Conservation (phyloP, 495 filamentous ascomycete species). For the Platismatia glauca region DNA sequence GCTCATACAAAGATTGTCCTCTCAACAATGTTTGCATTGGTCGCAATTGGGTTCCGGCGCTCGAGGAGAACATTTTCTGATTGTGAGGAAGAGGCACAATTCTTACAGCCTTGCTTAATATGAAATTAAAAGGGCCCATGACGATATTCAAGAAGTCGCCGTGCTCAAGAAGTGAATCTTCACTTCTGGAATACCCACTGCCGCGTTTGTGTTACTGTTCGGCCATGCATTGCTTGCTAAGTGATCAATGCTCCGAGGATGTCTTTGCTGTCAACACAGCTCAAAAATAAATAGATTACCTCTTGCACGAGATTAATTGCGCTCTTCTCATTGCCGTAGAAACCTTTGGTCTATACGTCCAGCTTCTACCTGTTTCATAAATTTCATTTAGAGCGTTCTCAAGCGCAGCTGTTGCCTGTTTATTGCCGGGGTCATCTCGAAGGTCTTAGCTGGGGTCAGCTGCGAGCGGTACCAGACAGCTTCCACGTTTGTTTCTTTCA, state of each 20-base stretch:
- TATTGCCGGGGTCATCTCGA: background rate
- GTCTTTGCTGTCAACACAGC: background rate
- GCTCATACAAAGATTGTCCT: background rate
- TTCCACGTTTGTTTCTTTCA: background rate
- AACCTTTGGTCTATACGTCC: background rate
- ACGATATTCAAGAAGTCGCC: background rate
- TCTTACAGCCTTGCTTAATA: background rate
- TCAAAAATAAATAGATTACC: background rate
- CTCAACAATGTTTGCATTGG: background rate
- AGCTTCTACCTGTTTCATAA: background rate
- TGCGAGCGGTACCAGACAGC: background rate
- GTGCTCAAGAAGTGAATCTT: background rate
- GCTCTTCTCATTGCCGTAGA: background rate
- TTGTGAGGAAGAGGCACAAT: background rate
- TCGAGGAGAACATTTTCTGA: background rate
- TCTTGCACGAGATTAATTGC: background rate
- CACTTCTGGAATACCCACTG: background rate
- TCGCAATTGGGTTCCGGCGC: background rate
- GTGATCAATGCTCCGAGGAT: background rate
- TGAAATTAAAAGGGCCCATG: background rate
- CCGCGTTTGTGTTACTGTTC: too few species aligned
- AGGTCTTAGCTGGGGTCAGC: background rate
- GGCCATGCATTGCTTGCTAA: background rate
- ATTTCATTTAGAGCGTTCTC: background rate
- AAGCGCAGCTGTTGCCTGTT: background rate